phyloP scores from a whole-genome alignment of 1,284 basidiomycete species.

The Apiotrichum akiyoshidainum region DNA sequence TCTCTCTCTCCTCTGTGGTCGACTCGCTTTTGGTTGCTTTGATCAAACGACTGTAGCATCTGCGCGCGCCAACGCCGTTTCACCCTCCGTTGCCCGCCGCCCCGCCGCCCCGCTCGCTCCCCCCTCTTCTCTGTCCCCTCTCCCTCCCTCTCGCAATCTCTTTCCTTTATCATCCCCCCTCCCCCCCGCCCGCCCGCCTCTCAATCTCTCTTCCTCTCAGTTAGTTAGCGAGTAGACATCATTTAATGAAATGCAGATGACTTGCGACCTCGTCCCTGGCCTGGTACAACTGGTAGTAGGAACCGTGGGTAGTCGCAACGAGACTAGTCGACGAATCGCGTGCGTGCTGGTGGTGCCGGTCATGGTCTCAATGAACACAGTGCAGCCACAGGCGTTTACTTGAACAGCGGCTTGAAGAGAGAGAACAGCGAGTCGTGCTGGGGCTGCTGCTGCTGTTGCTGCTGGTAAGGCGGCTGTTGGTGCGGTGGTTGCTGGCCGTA shows the following conservation, averaged over 20 bases:
- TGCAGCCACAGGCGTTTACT: not conserved
- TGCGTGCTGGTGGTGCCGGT: too few relatives aligned
- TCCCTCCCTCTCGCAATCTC: not conserved
- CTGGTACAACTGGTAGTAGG: not conserved
- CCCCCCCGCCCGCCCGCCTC: too few relatives aligned
- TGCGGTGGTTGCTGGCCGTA: not conserved
- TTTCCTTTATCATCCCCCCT: not conserved
- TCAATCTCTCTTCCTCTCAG: not conserved
- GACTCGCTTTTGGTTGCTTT: slow-evolving; percentile 1
- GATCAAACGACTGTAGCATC: slow-evolving; percentile 11
- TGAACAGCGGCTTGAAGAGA: not conserved
- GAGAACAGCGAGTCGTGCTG: slow-evolving; percentile 1
- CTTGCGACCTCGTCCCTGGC: not conserved
- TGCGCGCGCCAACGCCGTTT: not conserved
- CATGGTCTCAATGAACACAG: too few relatives aligned
- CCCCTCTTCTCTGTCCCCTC: not conserved
- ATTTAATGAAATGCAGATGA: slow-evolving; percentile 7
- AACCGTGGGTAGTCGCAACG: too few relatives aligned
- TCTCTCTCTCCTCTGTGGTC: not conserved
- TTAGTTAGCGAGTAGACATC: not conserved
- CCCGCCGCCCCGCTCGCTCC: not conserved
- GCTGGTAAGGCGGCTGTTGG: not conserved
- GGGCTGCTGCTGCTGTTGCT: not conserved
- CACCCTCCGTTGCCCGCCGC: not conserved
- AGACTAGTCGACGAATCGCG: too few relatives aligned